Conservation (phyloP, 179 eudicot genomes). For the Actinidia arguta region DNA sequence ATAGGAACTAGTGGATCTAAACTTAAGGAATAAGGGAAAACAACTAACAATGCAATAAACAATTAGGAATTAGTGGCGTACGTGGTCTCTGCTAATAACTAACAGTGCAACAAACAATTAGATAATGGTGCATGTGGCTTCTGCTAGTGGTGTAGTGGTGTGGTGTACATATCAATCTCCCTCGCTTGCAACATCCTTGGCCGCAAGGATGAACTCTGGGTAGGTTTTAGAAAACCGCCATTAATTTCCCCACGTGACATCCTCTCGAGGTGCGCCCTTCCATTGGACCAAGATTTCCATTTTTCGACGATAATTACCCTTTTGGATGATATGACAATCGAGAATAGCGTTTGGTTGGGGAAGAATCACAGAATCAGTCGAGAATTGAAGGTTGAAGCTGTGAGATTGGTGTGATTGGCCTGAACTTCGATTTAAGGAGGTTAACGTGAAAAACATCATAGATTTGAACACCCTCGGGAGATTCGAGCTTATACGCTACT, state of each 20-base stretch:
- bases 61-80: no score
- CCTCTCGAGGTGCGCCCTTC: neutral
- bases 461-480: neutral
- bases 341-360: neutral
- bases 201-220: neutral
- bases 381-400: neutral
- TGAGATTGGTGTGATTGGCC: neutral
- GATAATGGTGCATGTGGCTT: no score
- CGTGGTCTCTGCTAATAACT: no score
- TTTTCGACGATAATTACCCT: neutral
- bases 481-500: neutral
- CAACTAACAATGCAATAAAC: no score
- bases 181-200: neutral
- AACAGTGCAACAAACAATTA: no score
- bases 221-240: neutral
- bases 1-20: no score
- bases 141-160: no score
- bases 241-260: neutral
- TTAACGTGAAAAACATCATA: neutral
- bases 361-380: neutral
- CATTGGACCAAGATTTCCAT: neutral
- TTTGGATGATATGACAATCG: neutral
- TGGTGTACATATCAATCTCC: neutral
- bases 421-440: neutral
- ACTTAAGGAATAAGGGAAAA: no score